Percentiles rank a stretch among this genome's conserved stretches.
Evolutionary conservation across 2,329 filamentous ascomycete species (phyloP).

Genomic region (Cordyceps fumosorosea): DNA sequence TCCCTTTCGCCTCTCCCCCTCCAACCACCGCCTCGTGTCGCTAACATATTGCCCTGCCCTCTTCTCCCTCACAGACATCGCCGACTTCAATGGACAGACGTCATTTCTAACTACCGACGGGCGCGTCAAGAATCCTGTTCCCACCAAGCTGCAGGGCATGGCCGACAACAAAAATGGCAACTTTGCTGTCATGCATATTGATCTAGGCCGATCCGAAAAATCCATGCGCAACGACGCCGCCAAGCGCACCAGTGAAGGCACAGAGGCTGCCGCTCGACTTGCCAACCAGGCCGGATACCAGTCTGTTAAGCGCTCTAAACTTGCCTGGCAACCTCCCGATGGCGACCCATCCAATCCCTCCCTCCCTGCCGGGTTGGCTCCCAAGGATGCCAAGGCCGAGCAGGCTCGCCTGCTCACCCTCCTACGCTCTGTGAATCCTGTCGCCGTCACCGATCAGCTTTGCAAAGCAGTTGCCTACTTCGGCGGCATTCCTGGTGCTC

Average conservation of each 20-base stretch:
- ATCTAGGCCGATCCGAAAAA: slow-evolving; percentile 39
- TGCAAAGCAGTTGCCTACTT: slow-evolving; percentile 59
- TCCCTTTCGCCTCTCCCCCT: too few species aligned
- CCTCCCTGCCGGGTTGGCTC: slow-evolving; percentile 15
- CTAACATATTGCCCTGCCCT: not conserved
- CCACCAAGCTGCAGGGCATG: slow-evolving; percentile 55
- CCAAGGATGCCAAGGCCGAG: slow-evolving; percentile 49
- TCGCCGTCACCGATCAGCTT: slow-evolving; percentile 53
- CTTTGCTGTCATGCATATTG: slow-evolving; percentile 59
- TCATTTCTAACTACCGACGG: slow-evolving; percentile 22
- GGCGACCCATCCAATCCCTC: slow-evolving; percentile 18
- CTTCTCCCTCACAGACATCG: slow-evolving; percentile 1
- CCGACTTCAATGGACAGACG: slow-evolving; percentile 17
- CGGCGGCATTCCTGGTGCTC: slow-evolving; percentile 51
- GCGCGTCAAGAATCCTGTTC: slow-evolving; percentile 47
- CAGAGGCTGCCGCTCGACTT: slow-evolving; percentile 49
- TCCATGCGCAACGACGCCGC: slow-evolving; percentile 47
- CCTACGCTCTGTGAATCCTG: slow-evolving; percentile 48
- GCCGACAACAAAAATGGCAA: slow-evolving; percentile 51
- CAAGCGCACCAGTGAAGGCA: slow-evolving; percentile 56
- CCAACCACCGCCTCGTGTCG: not conserved
- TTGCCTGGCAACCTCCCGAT: slow-evolving; percentile 24
- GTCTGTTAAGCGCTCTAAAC: slow-evolving; percentile 38
- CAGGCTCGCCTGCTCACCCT: slow-evolving; percentile 54
- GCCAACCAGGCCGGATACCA: slow-evolving; percentile 50